Evolutionary conservation across 257 asterid genomes (phyloP).

Genomic region (Eucommia ulmoides): DNA sequence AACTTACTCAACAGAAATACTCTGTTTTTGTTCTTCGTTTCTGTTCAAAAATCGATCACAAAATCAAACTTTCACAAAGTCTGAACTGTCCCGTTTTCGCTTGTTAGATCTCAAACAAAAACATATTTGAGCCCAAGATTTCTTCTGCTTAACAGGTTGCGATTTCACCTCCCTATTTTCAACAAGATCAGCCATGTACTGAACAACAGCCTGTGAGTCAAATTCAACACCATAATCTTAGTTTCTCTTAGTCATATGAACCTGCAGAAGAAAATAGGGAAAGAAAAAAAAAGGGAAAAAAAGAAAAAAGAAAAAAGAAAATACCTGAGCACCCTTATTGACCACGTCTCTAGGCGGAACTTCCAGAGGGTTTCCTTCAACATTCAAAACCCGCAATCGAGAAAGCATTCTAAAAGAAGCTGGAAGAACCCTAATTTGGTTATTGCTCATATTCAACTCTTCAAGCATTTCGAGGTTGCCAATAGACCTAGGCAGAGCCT

Average conservation of each 20-base stretch:
- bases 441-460: constrained; percentile 77
- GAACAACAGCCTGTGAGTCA: constrained; percentile 70
- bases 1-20: constrained; percentile 22
- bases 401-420: constrained; percentile 75
- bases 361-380: constrained; percentile 74
- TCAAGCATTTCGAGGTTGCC: constrained; percentile 83
- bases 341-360: constrained; percentile 47
- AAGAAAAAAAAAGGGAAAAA: neutral
- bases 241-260: constrained; percentile 11
- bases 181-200: constrained; percentile 57
- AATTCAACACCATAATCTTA: too few species aligned
- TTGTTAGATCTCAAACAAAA: constrained; percentile 68
- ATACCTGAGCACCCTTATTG: constrained; percentile 70
- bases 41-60: too few species aligned
- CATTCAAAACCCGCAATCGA: constrained; percentile 37
- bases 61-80: constrained; percentile 28
- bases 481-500: constrained; percentile 62
- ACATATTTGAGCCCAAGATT: constrained; percentile 68
- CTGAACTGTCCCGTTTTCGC: constrained; percentile 54
- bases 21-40: constrained; percentile 3
- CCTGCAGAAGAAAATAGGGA: neutral
- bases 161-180: constrained; percentile 55
- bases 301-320: neutral
- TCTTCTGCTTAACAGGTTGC: constrained; percentile 55
- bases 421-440: constrained; percentile 67